A percentile compares a stretch with the other conserved stretches of the same genome.
Conservation (phyloP, 129 eudicot genomes). For the Lonicera japonica region DNA sequence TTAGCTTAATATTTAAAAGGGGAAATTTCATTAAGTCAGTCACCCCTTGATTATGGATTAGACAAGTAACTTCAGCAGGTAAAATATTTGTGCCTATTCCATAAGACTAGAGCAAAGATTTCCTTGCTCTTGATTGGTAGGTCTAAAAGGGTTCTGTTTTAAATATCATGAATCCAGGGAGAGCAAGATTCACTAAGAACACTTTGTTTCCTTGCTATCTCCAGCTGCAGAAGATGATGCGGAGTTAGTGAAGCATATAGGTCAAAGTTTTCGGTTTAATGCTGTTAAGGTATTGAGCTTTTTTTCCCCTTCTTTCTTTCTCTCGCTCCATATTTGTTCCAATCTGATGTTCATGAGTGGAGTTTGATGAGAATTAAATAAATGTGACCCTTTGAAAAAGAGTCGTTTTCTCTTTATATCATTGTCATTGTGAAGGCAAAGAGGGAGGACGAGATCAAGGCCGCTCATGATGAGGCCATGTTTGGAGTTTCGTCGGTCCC, state of each 20-base stretch:
- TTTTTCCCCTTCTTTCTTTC: background rate
- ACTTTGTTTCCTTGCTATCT: constrained; percentile 8
- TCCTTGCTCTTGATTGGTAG: no score
- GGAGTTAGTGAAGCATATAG: constrained; percentile 64
- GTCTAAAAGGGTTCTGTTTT: background rate
- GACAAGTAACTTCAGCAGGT: no score
- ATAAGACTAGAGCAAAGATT: no score
- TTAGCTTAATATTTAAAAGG: no score
- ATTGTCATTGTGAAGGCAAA: constrained; percentile 43
- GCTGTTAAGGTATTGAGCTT: constrained; percentile 59
- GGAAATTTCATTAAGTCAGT: no score
- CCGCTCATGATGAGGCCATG: constrained; percentile 92
- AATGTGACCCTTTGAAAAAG: background rate
- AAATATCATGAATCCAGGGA: background rate
- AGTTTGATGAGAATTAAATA: background rate
- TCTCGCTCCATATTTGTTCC: background rate
- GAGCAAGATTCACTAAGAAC: constrained; percentile 6
- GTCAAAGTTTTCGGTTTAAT: constrained; percentile 82
- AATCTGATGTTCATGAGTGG: background rate
- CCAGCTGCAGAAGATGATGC: constrained; percentile 83
- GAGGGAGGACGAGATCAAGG: constrained; percentile 67
- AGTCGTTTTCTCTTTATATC: no score
- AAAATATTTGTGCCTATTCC: no score
- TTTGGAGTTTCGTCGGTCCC: constrained; percentile 70
- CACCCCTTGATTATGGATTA: no score